Base-by-base conservation (phyloP, 1,284 basidiomycete species). In the Cutaneotrichosporon sp. region DNA sequence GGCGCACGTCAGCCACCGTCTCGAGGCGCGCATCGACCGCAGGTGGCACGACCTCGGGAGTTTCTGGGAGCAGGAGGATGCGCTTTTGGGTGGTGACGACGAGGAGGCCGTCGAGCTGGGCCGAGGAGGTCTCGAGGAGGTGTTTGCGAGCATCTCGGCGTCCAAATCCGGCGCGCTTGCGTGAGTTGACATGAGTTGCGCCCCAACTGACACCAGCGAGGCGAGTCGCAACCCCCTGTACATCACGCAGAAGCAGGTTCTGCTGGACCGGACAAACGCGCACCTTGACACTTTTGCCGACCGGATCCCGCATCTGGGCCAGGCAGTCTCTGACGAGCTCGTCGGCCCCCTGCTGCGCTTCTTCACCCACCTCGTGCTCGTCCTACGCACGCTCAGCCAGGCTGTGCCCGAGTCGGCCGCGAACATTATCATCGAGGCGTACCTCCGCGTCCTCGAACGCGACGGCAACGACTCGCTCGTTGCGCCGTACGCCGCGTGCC, bases 281-380 rank as follows among this genome's bases (percentile, higher is more conserved):
- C 76, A 94, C 5, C 75, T 94, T 20, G 79, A 86, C n/a, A 80
- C 80, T 2, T 91, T 92, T 65, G 85, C 87, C 1, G 69, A 76
- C 21, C 80, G 82, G 0, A 64, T 93, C 8, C 76, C 67, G 9
- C 4, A n/a, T 12, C 9, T 42, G 2, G 14, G 13, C 21, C 13
- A 38, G 23, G 17, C 48, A n/a, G 40, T 17, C 18, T 46, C 37
- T n/a, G 36, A 18, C 14, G 36, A 30, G 8, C 49, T 53, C 33
- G 58, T 75, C 20, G 63, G 69, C 3, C 77, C 78, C 12, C 66
- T 81, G 17, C 62, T 81, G 22, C 88, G 93, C 21, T 98, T 99
- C 79, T 97, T 96, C 68, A 85, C 92, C 0, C 94, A 98, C 66
- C 78, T 97, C n/a, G 90, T 90, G 58, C 83, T 98, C 17, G 92